Conservation (phyloP, 352 stramenopile genomes). For the Pythium grandisporangium region DNA sequence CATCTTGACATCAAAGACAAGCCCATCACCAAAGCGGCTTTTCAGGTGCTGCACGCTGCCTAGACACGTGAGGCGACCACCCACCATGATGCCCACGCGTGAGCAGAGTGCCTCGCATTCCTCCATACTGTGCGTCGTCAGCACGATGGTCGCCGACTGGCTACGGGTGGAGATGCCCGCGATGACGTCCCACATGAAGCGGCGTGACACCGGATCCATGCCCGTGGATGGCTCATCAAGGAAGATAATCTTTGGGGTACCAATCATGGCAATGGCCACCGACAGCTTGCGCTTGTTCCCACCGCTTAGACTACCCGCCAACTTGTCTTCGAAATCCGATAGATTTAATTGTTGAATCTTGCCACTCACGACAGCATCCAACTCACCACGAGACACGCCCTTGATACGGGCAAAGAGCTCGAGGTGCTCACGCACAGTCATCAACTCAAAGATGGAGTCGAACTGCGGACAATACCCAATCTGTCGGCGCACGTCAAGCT, state of each 20-base stretch:
- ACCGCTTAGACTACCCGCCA: slow-evolving; percentile 57
- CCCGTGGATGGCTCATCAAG: slow-evolving; percentile 91
- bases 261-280: slow-evolving; percentile 90
- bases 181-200: slow-evolving; percentile 94
- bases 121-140: slow-evolving; percentile 96
- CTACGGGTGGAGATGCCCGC: slow-evolving; percentile 58
- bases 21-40: slow-evolving; percentile 91
- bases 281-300: slow-evolving; percentile 92
- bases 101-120: slow-evolving; percentile 93
- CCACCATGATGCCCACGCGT: slow-evolving; percentile 91
- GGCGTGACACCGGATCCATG: slow-evolving; percentile 92
- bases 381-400: slow-evolving; percentile 28
- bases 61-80: slow-evolving; percentile 63
- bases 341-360: slow-evolving; percentile 74
- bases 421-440: slow-evolving; percentile 83
- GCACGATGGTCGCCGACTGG: slow-evolving; percentile 77
- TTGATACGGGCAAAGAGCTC: slow-evolving; percentile 90
- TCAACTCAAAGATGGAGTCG: slow-evolving; percentile 73
- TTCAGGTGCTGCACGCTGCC: slow-evolving; percentile 93
- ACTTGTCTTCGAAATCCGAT: slow-evolving; percentile 56
- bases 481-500: slow-evolving; percentile 54
- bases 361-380: slow-evolving; percentile 45
- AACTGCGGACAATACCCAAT: slow-evolving; percentile 93
- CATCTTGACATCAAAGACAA: slow-evolving; percentile 84
- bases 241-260: slow-evolving; percentile 87